Evolutionary conservation across 2,329 filamentous ascomycete genomes (phyloP).

Genomic region (Microdochium bolleyi): DNA sequence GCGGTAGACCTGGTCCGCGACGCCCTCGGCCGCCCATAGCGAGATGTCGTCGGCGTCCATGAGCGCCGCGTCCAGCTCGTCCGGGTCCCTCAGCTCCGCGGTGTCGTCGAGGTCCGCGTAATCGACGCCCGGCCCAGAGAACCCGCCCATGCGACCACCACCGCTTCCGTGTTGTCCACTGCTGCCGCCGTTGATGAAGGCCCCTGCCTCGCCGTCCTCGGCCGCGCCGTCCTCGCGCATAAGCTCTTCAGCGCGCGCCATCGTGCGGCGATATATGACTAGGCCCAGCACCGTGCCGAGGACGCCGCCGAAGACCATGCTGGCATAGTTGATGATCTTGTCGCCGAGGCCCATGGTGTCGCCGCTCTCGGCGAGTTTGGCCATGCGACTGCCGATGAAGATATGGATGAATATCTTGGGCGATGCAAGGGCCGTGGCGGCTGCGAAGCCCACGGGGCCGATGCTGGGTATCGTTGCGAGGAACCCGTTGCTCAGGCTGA

Average conservation of each 20-base stretch:
- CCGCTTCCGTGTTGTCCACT: not conserved
- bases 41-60: conserved; percentile 54
- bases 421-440: conserved; percentile 72
- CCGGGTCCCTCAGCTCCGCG: conserved; percentile 17
- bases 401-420: conserved; percentile 89
- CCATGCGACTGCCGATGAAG: conserved; percentile 82
- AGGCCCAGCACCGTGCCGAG: conserved; percentile 72
- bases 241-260: conserved; percentile 53
- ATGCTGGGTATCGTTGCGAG: conserved; percentile 91
- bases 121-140: conserved; percentile 14
- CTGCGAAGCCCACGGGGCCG: conserved; percentile 62
- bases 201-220: conserved; percentile 19
- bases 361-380: conserved; percentile 72
- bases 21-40: conserved; percentile 41
- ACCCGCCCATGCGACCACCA: not conserved
- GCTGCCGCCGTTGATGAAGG: not conserved
- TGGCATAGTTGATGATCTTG: conserved; percentile 75
- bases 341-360: conserved; percentile 74
- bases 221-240: conserved; percentile 33
- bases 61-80: conserved; percentile 40
- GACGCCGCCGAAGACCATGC: conserved; percentile 63
- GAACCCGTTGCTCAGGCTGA: conserved; percentile 88
- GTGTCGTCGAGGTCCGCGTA: conserved; percentile 18
- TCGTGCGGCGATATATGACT: conserved; percentile 72
- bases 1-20: conserved; percentile 11